Conservation (phyloP, 2,329 filamentous ascomycete genomes). For the Xylariaceae sp. region DNA sequence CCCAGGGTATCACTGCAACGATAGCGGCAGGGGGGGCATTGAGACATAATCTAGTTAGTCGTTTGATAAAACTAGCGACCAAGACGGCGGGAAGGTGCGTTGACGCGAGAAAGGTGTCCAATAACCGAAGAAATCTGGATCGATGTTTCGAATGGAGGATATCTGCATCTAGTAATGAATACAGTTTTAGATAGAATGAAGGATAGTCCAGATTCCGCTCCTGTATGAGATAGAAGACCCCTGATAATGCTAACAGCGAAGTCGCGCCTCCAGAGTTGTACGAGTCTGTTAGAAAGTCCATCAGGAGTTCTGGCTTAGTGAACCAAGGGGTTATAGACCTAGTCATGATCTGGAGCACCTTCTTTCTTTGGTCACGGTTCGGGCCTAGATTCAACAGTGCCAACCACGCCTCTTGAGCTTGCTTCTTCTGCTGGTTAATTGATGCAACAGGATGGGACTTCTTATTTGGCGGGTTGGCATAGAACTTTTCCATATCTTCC, state of each 20-base stretch:
- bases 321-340: constrained; percentile 88
- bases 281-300: constrained; percentile 95
- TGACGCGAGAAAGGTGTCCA: constrained; percentile 88
- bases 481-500: constrained; percentile 71
- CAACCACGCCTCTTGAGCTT: constrained; percentile 86
- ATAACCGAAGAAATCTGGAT: constrained; percentile 86
- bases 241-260: constrained; percentile 85
- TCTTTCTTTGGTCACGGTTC: constrained; percentile 75
- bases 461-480: constrained; percentile 64
- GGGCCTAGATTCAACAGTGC: constrained; percentile 70
- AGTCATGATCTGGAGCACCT: constrained; percentile 73
- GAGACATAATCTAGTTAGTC: constrained; percentile 82
- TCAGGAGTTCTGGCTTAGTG: constrained; percentile 80
- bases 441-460: constrained; percentile 69
- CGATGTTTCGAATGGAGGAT: constrained; percentile 93
- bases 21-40: constrained; percentile 87
- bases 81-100: constrained; percentile 89
- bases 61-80: constrained; percentile 95
- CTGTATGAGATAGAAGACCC: constrained; percentile 92
- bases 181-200: constrained; percentile 90
- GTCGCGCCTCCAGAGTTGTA: constrained; percentile 86
- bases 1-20: constrained; percentile 86
- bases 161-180: constrained; percentile 83
- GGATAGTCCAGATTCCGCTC: constrained; percentile 96
- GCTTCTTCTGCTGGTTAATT: constrained; percentile 71